Evolutionary conservation across 169 alveolate species (phyloP).

Genomic region (Eimeria tenella): DNA sequence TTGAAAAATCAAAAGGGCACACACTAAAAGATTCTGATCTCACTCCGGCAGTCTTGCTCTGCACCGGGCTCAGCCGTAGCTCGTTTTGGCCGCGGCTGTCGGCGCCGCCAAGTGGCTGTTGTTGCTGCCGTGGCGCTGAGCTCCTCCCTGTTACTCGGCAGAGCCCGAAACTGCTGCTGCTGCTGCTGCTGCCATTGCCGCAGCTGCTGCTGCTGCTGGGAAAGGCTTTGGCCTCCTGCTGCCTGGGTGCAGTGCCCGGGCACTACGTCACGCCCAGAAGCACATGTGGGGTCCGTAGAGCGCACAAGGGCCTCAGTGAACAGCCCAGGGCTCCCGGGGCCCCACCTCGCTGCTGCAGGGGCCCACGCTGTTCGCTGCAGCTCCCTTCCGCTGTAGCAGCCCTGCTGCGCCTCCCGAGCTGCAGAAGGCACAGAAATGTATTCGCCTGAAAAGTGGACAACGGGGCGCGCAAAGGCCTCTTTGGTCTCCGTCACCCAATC

Average conservation of each 20-base stretch:
- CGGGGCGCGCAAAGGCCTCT: slow-evolving; percentile 36
- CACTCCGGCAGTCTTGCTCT: no score
- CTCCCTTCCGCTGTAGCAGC: not conserved
- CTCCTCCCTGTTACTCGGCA: not conserved
- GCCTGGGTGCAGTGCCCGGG: not conserved
- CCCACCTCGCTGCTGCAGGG: not conserved
- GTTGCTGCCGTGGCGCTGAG: not conserved
- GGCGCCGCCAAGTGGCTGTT: not conserved
- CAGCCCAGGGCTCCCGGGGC: not conserved
- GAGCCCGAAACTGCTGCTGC: not conserved
- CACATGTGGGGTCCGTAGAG: not conserved
- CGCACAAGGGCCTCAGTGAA: slow-evolving; percentile 1
- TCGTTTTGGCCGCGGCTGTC: no score
- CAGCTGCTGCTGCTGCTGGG: not conserved
- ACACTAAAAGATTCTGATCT: no score
- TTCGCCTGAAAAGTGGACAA: not conserved
- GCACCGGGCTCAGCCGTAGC: no score
- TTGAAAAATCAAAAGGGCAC: no score
- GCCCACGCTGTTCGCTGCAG: not conserved
- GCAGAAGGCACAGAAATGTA: not conserved
- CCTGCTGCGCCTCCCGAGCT: not conserved
- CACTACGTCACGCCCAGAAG: not conserved
- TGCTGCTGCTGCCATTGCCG: slow-evolving; percentile 12
- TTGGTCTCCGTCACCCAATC: slow-evolving; percentile 36
- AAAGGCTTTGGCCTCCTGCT: not conserved